Conservation (phyloP, 768 basidiomycete species). For the Arthromyces matolae region DNA sequence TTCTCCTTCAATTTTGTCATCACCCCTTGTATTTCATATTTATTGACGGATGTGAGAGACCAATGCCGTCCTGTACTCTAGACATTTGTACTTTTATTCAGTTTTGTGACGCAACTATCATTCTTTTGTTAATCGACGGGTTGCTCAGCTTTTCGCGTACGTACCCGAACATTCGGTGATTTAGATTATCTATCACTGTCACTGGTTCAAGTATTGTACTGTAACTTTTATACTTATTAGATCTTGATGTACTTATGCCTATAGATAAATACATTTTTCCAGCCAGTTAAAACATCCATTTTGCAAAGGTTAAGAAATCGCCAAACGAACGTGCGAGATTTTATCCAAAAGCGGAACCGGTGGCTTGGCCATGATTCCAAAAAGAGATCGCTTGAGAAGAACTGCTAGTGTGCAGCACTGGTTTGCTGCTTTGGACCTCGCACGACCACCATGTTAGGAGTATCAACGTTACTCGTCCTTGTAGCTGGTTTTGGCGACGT, state of each 20-base stretch:
- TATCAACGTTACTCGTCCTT: conserved; percentile 22
- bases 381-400: too few species aligned
- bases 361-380: background rate
- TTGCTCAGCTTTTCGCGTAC: background rate
- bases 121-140: conserved; percentile 8
- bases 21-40: conserved; percentile 13
- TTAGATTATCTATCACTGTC: background rate
- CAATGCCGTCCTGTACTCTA: conserved; percentile 16
- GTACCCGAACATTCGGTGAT: background rate
- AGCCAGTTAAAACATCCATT: too few species aligned
- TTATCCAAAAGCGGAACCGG: conserved; percentile 14
- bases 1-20: conserved; percentile 8
- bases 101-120: conserved; percentile 7
- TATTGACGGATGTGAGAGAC: conserved; percentile 10
- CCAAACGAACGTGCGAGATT: conserved; percentile 33
- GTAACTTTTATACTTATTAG: background rate
- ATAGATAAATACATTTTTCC: too few species aligned
- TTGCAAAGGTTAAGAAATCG: too few species aligned
- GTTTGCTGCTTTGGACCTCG: background rate
- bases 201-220: background rate
- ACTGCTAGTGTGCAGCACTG: too few species aligned
- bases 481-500: conserved; percentile 21
- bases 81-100: conserved; percentile 15
- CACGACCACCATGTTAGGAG: conserved; percentile 11
- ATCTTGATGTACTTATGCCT: too few species aligned